Conservation (phyloP, 805 yeast genomes). For the Saccharomycopsis babjevae region DNA sequence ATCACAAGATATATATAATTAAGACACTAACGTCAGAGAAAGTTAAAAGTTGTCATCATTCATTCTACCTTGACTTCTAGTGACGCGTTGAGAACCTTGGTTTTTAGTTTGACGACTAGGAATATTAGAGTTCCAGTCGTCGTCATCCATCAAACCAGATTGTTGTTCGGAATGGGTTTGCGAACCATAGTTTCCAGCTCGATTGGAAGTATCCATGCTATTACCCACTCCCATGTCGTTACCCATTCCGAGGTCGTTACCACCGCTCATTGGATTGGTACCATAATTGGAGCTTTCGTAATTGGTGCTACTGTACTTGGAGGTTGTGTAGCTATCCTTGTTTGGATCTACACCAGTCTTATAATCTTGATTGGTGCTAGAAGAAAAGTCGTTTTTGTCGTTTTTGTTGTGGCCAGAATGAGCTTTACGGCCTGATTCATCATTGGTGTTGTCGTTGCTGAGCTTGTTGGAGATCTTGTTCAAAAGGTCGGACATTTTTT, state of each 20-base stretch:
- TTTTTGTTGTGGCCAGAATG: not conserved
- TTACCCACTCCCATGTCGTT: not conserved
- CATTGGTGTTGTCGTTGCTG: not conserved
- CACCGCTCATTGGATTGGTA: not conserved
- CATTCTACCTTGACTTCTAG: constrained; percentile 7
- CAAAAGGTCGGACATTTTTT: constrained; percentile 10
- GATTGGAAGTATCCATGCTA: not conserved
- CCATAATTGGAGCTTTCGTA: not conserved
- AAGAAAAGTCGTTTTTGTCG: not conserved
- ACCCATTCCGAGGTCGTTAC: not conserved
- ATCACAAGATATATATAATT: not conserved
- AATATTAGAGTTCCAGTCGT: constrained; percentile 3
- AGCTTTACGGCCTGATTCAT: not conserved
- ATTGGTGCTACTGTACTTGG: not conserved
- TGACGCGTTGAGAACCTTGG: constrained; percentile 3
- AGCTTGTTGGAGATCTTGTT: constrained; percentile 11
- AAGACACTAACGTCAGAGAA: not conserved
- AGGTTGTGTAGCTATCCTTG: not conserved
- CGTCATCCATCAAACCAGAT: constrained; percentile 1
- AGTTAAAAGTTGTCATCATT: not conserved
- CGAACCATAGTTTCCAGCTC: not conserved
- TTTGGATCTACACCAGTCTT: not conserved
- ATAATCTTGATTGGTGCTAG: not conserved
- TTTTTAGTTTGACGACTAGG: not conserved
- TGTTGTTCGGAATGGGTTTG: not conserved